phyloP scores from a whole-genome alignment of 495 filamentous ascomycete species.

The Trypethelium eluteriae region DNA sequence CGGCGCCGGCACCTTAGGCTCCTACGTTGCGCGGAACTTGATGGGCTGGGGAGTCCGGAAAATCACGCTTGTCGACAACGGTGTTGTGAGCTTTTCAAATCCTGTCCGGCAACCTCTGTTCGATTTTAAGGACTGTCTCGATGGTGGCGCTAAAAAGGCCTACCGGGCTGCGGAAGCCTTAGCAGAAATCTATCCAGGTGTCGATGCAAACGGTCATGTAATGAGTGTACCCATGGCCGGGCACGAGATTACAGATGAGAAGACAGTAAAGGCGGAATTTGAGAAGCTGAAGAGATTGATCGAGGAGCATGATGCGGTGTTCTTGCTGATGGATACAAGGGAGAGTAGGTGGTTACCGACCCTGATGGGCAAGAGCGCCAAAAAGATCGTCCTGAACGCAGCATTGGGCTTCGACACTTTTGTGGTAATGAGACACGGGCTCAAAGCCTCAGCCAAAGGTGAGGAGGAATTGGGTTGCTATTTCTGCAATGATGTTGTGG shows the following conservation, averaged over 20 bases:
- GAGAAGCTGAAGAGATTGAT: slow-evolving; percentile 65
- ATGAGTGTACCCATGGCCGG: slow-evolving; percentile 92
- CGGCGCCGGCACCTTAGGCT: slow-evolving; percentile 90
- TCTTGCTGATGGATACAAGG: slow-evolving; percentile 91
- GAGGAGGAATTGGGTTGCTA: slow-evolving; percentile 81
- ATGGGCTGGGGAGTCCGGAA: slow-evolving; percentile 96
- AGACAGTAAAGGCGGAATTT: slow-evolving; percentile 57
- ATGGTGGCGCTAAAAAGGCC: slow-evolving; percentile 81
- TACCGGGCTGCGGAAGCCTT: slow-evolving; percentile 71
- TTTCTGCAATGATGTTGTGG: slow-evolving; percentile 97
- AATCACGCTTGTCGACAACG: slow-evolving; percentile 94
- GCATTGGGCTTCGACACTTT: slow-evolving; percentile 94
- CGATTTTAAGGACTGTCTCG: slow-evolving; percentile 77
- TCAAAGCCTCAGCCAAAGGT: slow-evolving; percentile 26
- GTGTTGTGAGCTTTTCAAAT: slow-evolving; percentile 93
- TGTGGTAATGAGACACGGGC: slow-evolving; percentile 92
- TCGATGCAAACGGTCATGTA: slow-evolving; percentile 67
- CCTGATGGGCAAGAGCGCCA: slow-evolving; percentile 85
- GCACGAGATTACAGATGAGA: slow-evolving; percentile 70
- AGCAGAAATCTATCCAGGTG: slow-evolving; percentile 81
- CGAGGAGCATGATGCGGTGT: slow-evolving; percentile 83
- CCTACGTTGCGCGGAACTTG: slow-evolving; percentile 82
- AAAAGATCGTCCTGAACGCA: slow-evolving; percentile 93
- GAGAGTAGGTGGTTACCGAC: slow-evolving; percentile 96
- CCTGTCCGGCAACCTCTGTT: slow-evolving; percentile 92